Conservation (phyloP, 768 basidiomycete genomes). For the Gautieria morchelliformis region DNA sequence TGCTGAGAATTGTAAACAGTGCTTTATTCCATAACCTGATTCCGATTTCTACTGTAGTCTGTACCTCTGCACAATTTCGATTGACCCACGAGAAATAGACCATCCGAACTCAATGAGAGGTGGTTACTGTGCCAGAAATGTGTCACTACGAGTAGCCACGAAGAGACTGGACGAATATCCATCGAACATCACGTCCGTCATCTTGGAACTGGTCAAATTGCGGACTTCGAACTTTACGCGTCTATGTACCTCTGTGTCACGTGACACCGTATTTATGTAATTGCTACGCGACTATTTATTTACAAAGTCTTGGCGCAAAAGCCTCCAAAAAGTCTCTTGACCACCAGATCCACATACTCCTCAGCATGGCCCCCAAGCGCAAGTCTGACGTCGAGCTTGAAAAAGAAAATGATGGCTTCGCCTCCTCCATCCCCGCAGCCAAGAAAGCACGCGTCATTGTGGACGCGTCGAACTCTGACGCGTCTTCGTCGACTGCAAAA, state of each 20-base stretch:
- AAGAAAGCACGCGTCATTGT: no score
- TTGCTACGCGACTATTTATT: no score
- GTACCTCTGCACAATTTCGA: slow-evolving; percentile 7
- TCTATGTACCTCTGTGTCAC: not conserved
- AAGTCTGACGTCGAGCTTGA: slow-evolving; percentile 25
- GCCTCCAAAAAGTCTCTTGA: no score
- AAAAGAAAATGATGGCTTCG: slow-evolving; percentile 9
- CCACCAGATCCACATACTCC: no score
- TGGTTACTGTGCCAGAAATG: not conserved
- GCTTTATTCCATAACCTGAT: not conserved
- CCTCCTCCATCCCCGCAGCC: slow-evolving; percentile 17
- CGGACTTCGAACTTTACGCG: not conserved
- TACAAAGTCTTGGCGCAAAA: not conserved
- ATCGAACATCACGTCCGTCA: slow-evolving; percentile 1
- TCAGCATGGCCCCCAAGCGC: slow-evolving; percentile 25
- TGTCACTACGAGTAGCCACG: not conserved
- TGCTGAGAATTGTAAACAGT: no score
- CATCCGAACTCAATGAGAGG: slow-evolving; percentile 6
- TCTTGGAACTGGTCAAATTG: not conserved
- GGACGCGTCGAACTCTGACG: not conserved
- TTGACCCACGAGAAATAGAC: not conserved
- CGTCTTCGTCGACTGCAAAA: slow-evolving; percentile 13
- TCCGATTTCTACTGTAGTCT: not conserved
- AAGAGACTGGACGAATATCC: slow-evolving; percentile 3
- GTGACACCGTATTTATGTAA: not conserved